Evolutionary conservation across 495 filamentous ascomycete genomes (phyloP).

Genomic region (Podospora sp.): DNA sequence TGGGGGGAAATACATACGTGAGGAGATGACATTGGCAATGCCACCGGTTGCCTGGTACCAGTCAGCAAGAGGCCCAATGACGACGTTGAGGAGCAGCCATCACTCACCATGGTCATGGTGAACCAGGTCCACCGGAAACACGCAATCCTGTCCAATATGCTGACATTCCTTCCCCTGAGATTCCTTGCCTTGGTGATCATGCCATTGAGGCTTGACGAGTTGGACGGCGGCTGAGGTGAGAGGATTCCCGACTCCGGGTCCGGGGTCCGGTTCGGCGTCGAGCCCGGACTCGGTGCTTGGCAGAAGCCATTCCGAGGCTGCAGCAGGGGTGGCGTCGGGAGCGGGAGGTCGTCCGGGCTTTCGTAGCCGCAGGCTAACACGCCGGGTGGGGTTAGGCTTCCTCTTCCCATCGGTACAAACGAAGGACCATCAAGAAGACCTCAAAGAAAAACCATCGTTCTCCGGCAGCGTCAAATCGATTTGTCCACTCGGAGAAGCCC

Average conservation of each 20-base stretch:
- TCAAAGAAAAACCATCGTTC: conserved; percentile 14
- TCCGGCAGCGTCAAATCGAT: conserved; percentile 20
- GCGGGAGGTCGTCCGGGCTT: neutral
- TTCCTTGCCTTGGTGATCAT: conserved; percentile 34
- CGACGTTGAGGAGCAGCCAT: conserved; percentile 13
- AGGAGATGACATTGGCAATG: conserved; percentile 74
- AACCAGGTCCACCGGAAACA: conserved; percentile 69
- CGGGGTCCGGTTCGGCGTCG: neutral
- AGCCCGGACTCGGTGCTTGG: neutral
- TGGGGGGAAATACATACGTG: conserved; percentile 51
- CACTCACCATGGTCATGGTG: conserved; percentile 66
- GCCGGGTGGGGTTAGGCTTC: conserved; percentile 86
- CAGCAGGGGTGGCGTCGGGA: neutral
- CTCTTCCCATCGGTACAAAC: conserved; percentile 20
- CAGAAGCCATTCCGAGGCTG: neutral
- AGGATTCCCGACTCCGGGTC: conserved; percentile 3
- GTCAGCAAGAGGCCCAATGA: neutral
- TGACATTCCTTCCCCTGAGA: conserved; percentile 32
- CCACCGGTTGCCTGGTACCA: conserved; percentile 70
- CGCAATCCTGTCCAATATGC: conserved; percentile 49
- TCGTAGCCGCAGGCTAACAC: conserved; percentile 71
- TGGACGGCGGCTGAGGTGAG: conserved; percentile 1
- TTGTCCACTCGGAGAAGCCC: conserved; percentile 21
- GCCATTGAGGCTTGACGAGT: conserved; percentile 34
- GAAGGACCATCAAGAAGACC: conserved; percentile 18